These are phyloP conservation scores for Penicillium cinerascens DNA, from an alignment of 495 filamentous ascomycete species.

Conservation along the genomic window DNA sequence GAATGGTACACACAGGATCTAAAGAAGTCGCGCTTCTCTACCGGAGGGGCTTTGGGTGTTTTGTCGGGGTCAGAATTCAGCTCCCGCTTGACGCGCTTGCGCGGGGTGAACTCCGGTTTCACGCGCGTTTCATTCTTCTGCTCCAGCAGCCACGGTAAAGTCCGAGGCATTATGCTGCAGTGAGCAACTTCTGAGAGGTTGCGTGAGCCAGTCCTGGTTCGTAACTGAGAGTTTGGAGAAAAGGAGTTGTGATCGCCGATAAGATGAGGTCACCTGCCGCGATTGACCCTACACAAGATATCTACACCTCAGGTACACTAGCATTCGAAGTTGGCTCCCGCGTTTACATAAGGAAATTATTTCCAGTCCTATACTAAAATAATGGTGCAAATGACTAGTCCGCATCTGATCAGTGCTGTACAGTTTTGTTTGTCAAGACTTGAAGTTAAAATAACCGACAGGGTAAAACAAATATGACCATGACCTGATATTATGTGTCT, in stretches of 20 bases:
- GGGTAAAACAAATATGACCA: too few species aligned
- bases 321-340: too few species aligned
- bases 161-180: conserved; percentile 36
- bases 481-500: too few species aligned
- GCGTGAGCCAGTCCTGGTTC: not conserved
- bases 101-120: conserved; percentile 21
- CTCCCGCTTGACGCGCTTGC: conserved; percentile 26
- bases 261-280: conserved; percentile 26
- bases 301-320: not conserved
- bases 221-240: not conserved
- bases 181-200: not conserved
- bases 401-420: too few species aligned
- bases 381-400: too few species aligned
- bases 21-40: conserved; percentile 28
- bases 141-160: conserved; percentile 38
- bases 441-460: too few species aligned
- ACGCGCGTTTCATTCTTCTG: conserved; percentile 2
- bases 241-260: conserved; percentile 15
- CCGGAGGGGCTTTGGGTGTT: conserved; percentile 13
- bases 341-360: too few species aligned
- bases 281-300: not conserved
- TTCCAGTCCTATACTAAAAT: too few species aligned
- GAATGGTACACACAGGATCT: conserved; percentile 32
- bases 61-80: conserved; percentile 9
- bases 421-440: too few species aligned